Evolutionary conservation across 768 basidiomycete species (phyloP).

Genomic region (Lactarius sp.): DNA sequence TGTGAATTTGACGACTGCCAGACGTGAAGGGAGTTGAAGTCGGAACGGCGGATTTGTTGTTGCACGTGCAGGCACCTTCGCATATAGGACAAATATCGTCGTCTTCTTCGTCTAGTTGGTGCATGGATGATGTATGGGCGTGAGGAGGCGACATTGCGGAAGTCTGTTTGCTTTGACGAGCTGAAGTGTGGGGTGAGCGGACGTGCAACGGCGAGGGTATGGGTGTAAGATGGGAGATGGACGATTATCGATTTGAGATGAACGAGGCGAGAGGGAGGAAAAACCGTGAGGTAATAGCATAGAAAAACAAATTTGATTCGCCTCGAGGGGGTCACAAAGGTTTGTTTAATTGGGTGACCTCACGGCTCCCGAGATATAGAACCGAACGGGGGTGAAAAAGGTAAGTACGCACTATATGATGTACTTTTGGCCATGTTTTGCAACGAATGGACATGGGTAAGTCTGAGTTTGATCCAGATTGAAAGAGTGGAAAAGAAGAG

Average conservation of each 20-base stretch:
- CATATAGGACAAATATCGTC: constrained; percentile 86
- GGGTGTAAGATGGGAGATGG: not conserved
- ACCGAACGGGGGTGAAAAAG: constrained; percentile 27
- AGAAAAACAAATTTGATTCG: constrained; percentile 17
- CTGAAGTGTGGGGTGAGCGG: constrained; percentile 30
- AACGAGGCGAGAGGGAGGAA: constrained; percentile 18
- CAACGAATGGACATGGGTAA: constrained; percentile 41
- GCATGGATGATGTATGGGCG: constrained; percentile 48
- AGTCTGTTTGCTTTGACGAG: constrained; percentile 47
- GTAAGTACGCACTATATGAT: constrained; percentile 30
- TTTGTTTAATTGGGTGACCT: constrained; percentile 8
- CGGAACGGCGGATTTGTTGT: constrained; percentile 32
- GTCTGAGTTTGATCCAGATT: constrained; percentile 40
- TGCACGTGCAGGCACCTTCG: constrained; percentile 85
- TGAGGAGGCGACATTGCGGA: constrained; percentile 64
- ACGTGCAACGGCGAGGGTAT: constrained; percentile 4
- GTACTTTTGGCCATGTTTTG: constrained; percentile 40
- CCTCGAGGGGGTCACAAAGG: constrained; percentile 24
- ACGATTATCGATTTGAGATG: constrained; percentile 13
- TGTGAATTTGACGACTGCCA: constrained; percentile 4
- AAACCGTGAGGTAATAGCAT: constrained; percentile 21
- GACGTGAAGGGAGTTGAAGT: constrained; percentile 1
- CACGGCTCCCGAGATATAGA: constrained; percentile 25
- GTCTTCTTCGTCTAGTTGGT: constrained; percentile 65
- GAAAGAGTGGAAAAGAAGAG: constrained; percentile 21